Evolutionary conservation across 345 rosid species (phyloP), one percentile per base, ranked within the genome.

Genomic region (Rhizophora apiculata): DNA sequence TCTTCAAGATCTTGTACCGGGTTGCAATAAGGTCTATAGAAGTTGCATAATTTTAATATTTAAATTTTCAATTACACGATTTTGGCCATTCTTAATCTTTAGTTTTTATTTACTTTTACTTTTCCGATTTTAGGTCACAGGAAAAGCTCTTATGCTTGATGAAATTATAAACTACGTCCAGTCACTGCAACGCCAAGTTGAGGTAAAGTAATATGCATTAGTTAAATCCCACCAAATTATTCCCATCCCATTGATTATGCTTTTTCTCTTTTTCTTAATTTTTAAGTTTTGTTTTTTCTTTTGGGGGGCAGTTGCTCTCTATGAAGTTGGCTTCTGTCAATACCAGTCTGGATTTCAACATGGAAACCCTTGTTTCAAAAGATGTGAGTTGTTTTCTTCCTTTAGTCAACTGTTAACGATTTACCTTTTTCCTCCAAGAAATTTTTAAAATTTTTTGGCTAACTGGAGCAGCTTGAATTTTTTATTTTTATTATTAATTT

Each of bases 1-100:
- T 75, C 97, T 94, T 56, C 97, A 92, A 79, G 93, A 94, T 82
- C 96, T 94, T 51, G 99, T 94, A 19, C 99, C 99, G 18, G 96
- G 97, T 4, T 94, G 99, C 92, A 89, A 87, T 72, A 94, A 94
- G 92, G 96, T 93, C 13, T 56, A 18, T 2, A 46, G 13, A 29
- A 64, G 39, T 22, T 54, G 21, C 48, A 49, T 26, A 53, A 54
- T 60, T 64, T 46, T 19, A 56, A 69, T 46, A 19, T 27, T 16
- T 22, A 20, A 20, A 57, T 21, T 11, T 19, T 16, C 49, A 53
- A 2, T 56, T 69, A 43, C 49, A 3, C 0, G 18, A 13, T 11
- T 11, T 43, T 3, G 49, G 18, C 49, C 48, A 43, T 15, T 43
- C 19, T 4, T 43, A 43, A 43, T 13, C 49, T 13, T 43, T 15